Evolutionary conservation across 2,329 filamentous ascomycete species (phyloP).

Genomic region (Dryadomyces quercus-mongolicae): DNA sequence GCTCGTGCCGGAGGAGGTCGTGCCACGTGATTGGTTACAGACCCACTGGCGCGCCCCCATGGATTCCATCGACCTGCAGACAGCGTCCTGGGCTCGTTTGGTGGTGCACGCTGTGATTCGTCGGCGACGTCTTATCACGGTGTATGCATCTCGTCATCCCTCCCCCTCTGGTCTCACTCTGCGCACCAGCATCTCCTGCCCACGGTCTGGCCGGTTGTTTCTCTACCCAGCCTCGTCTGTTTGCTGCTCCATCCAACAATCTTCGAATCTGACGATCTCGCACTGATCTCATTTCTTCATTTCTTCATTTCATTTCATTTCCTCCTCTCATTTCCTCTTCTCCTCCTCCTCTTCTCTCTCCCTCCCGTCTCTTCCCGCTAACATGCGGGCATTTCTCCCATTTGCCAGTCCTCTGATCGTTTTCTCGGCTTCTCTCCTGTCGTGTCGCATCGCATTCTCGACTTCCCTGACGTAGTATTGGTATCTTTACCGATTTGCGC

Average conservation of each 20-base stretch:
- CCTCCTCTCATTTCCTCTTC: neutral
- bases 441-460: neutral
- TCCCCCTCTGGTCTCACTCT: neutral
- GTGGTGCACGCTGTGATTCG: constrained; percentile 4
- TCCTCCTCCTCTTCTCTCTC: neutral
- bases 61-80: neutral
- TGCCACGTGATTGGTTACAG: neutral
- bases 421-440: neutral
- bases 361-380: constrained; percentile 1
- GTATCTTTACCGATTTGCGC: no score
- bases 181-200: neutral
- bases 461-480: no score
- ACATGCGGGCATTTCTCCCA: constrained; percentile 8
- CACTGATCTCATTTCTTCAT: no score
- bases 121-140: constrained; percentile 1
- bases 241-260: neutral
- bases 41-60: neutral
- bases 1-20: no score
- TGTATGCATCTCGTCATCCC: neutral
- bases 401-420: constrained; percentile 5
- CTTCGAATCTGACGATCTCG: neutral
- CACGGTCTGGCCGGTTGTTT: neutral
- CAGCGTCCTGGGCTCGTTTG: neutral
- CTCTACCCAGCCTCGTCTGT: neutral
- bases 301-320: neutral